Conservation (phyloP, 192 early-diverging fungal species). For the Chytriomyces confervae region DNA sequence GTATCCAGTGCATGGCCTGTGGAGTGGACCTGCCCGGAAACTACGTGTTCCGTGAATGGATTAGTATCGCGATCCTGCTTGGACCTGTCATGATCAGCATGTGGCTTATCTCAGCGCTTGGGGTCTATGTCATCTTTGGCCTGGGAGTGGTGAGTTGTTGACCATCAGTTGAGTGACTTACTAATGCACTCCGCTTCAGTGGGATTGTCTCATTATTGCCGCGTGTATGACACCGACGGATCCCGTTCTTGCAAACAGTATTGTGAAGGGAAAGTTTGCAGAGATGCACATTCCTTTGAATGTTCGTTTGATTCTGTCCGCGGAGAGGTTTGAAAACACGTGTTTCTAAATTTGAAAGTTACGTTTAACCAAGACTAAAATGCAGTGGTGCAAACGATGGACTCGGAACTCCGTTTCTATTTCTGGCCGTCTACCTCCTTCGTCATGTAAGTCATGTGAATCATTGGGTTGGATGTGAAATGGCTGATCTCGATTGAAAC, state of each 20-base stretch:
- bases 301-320: constrained; percentile 45
- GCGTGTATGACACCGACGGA: constrained; percentile 91
- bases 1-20: constrained; percentile 88
- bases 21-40: constrained; percentile 78
- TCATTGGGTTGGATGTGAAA: constrained; percentile 14
- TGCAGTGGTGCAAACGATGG: constrained; percentile 87
- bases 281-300: constrained; percentile 82
- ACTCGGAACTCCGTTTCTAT: constrained; percentile 84
- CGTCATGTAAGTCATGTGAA: constrained; percentile 39
- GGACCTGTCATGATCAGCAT: constrained; percentile 81
- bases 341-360: constrained; percentile 64
- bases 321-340: constrained; percentile 78
- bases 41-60: constrained; percentile 72
- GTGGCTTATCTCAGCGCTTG: constrained; percentile 74
- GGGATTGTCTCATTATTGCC: constrained; percentile 77
- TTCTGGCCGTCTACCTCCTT: constrained; percentile 75
- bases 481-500: too few relatives aligned
- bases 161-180: background rate
- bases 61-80: constrained; percentile 70
- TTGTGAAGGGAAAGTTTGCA: constrained; percentile 93
- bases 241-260: constrained; percentile 91
- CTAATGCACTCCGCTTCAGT: constrained; percentile 38
- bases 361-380: background rate
- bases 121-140: constrained; percentile 59
- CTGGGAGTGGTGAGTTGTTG: constrained; percentile 13